Evolutionary conservation across 106 monocot genomes (phyloP).

Genomic region (Vanilla planifolia): DNA sequence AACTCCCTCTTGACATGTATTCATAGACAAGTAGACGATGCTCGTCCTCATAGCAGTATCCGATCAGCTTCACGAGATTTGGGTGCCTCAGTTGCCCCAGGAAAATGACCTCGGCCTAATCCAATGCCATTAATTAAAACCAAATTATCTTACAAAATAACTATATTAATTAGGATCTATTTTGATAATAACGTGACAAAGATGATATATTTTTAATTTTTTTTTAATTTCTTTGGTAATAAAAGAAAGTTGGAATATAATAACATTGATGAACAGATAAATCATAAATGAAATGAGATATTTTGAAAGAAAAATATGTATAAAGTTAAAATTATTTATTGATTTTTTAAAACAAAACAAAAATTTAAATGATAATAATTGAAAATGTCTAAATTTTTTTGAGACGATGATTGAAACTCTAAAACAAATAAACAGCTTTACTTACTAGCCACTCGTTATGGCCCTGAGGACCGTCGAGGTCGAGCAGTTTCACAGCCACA

Average conservation of each 20-base stretch:
- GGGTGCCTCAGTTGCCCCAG: constrained; percentile 48
- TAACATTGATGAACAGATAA: too few species aligned
- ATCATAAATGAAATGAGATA: too few species aligned
- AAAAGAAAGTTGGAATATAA: too few species aligned
- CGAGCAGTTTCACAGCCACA: constrained; percentile 54
- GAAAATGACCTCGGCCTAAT: constrained; percentile 46
- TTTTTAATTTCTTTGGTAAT: too few species aligned
- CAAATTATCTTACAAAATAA: background rate
- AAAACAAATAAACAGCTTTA: too few species aligned
- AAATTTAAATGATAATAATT: background rate
- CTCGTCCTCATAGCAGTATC: constrained; percentile 56
- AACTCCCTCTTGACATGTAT: constrained; percentile 48
- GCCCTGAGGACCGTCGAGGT: constrained; percentile 45
- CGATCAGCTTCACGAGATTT: constrained; percentile 50
- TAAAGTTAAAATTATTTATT: too few species aligned
- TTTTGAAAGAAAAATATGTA: too few species aligned
- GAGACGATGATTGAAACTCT: too few species aligned
- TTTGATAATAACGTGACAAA: background rate
- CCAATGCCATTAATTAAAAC: background rate
- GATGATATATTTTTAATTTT: too few species aligned
- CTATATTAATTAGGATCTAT: background rate
- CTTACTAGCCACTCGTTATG: constrained; percentile 62
- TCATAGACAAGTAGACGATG: constrained; percentile 54
- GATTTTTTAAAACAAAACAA: background rate
- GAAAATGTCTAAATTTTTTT: too few species aligned